These are phyloP conservation scores for Stromatinia cepivora DNA, from an alignment of 2,329 filamentous ascomycete species.

Conservation along the genomic window DNA sequence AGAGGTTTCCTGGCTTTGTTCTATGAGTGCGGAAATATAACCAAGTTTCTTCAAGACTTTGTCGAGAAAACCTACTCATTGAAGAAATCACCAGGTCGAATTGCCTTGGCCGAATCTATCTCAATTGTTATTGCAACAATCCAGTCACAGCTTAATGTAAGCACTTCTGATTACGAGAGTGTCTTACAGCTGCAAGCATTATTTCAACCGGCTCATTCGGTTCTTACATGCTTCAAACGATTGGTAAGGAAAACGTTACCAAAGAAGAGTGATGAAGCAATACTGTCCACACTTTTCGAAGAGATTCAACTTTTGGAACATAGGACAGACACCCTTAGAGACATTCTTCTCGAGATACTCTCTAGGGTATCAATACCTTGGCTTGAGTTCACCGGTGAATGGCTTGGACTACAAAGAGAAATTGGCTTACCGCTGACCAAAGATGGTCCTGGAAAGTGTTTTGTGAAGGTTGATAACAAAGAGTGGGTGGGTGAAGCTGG, in stretches of 20 bases:
- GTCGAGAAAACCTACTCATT: constrained; percentile 37
- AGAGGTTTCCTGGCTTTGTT: constrained; percentile 45
- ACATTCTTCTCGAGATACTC: constrained; percentile 67
- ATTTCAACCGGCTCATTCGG: constrained; percentile 38
- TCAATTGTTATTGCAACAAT: constrained; percentile 41
- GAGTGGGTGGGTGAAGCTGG: constrained; percentile 59
- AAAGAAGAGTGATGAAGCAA: constrained; percentile 56
- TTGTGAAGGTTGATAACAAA: constrained; percentile 59
- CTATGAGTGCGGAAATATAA: constrained; percentile 42
- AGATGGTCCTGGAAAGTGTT: constrained; percentile 52
- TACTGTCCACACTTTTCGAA: constrained; percentile 62
- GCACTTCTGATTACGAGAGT: constrained; percentile 34
- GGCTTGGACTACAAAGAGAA: constrained; percentile 69
- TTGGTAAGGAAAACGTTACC: constrained; percentile 35
- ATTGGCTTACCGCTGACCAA: constrained; percentile 54
- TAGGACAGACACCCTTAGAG: constrained; percentile 59
- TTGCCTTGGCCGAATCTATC: constrained; percentile 44
- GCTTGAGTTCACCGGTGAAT: constrained; percentile 67
- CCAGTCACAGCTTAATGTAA: constrained; percentile 37
- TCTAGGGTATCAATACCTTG: constrained; percentile 63
- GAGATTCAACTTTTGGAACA: constrained; percentile 65
- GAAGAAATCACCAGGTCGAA: constrained; percentile 36
- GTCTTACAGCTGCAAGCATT: constrained; percentile 40
- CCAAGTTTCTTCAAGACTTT: constrained; percentile 37
- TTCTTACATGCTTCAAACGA: constrained; percentile 39